phyloP scores from a whole-genome alignment of 805 yeast genomes.

The Wickerhamomyces kurtzmanii region DNA sequence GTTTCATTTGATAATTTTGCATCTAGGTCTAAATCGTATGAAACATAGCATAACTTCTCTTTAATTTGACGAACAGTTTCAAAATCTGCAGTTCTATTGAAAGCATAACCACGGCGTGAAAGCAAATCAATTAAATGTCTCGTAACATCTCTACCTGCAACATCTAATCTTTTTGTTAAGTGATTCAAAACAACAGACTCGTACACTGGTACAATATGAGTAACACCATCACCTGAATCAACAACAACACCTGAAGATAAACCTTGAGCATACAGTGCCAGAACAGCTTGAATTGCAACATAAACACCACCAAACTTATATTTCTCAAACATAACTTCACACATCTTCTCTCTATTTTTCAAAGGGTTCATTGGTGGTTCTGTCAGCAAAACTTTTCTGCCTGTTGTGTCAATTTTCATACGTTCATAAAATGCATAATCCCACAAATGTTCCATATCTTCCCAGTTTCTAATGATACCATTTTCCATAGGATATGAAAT shows the following conservation, averaged over 20 bases:
- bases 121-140: constrained; percentile 84
- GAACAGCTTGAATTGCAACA: constrained; percentile 96
- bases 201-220: constrained; percentile 96
- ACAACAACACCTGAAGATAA: constrained; percentile 95
- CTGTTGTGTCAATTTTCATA: constrained; percentile 73
- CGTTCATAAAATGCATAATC: constrained; percentile 92
- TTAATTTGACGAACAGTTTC: constrained; percentile 97
- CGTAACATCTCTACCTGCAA: constrained; percentile 98
- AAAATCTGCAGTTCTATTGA: constrained; percentile 96
- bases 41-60: constrained; percentile 91
- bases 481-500: constrained; percentile 98
- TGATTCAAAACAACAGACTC: constrained; percentile 96
- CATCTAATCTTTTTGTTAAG: constrained; percentile 83
- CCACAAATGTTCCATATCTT: constrained; percentile 98
- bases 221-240: constrained; percentile 98
- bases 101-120: constrained; percentile 94
- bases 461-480: constrained; percentile 96
- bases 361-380: constrained; percentile 98
- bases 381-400: constrained; percentile 77
- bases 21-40: constrained; percentile 89
- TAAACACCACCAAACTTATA: constrained; percentile 88
- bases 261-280: constrained; percentile 96
- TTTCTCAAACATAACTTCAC: constrained; percentile 86
- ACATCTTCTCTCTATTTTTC: constrained; percentile 84
- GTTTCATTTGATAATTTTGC: constrained; percentile 83